These are phyloP conservation scores for Spathaspora boniae DNA, from an alignment of 805 yeast genomes.

Conservation along the genomic window DNA sequence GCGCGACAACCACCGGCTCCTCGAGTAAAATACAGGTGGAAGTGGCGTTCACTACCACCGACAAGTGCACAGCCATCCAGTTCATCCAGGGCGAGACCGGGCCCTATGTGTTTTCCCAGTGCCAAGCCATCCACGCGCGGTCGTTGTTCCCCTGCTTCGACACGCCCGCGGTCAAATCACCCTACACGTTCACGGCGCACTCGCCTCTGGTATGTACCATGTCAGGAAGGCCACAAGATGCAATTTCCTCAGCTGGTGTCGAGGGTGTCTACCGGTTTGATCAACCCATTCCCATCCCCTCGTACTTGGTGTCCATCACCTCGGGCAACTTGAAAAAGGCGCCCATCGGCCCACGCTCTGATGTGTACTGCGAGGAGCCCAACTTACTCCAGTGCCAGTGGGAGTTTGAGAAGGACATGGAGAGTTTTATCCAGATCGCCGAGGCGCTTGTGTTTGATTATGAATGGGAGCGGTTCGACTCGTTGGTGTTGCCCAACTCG, in stretches of 20 bases:
- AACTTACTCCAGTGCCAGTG: conserved; percentile 27
- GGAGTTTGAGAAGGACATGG: conserved; percentile 36
- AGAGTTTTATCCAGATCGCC: conserved; percentile 31
- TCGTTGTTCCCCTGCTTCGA: conserved; percentile 36
- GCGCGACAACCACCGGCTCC: too few relatives aligned
- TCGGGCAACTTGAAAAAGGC: conserved; percentile 29
- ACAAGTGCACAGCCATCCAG: conserved; percentile 31
- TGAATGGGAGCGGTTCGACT: conserved; percentile 33
- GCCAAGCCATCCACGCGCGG: conserved; percentile 35
- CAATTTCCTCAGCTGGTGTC: conserved; percentile 2
- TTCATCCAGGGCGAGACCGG: conserved; percentile 32
- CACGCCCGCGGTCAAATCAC: conserved; percentile 31
- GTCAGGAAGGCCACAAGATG: conserved; percentile 27
- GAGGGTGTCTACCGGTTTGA: conserved; percentile 20
- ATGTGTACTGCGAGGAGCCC: conserved; percentile 26
- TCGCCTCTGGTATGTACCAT: conserved; percentile 25
- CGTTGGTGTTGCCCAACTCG: conserved; percentile 29
- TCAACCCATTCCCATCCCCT: conserved; percentile 35
- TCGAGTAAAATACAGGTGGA: conserved; percentile 11
- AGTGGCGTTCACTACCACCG: conserved; percentile 25
- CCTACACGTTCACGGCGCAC: conserved; percentile 21
- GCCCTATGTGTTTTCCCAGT: conserved; percentile 34
- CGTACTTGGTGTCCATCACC: conserved; percentile 32
- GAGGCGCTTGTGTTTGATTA: conserved; percentile 29
- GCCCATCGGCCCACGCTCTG: conserved; percentile 33